Conservation (phyloP, 2,329 filamentous ascomycete species). For the Cercospora sesami region DNA sequence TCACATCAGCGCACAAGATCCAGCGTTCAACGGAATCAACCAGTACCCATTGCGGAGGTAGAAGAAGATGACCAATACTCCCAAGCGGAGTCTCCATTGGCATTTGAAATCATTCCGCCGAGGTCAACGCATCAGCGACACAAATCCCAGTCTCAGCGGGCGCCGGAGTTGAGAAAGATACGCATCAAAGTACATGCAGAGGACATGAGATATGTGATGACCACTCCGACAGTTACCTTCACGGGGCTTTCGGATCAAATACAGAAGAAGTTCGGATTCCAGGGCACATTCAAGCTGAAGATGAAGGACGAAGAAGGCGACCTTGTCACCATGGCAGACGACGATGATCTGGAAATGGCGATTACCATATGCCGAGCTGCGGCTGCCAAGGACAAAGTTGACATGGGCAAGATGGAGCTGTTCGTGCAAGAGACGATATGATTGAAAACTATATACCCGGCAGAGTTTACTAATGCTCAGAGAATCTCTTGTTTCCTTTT, state of each 20-base stretch:
- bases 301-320: constrained; percentile 84
- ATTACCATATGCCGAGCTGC: constrained; percentile 62
- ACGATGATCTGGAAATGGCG: constrained; percentile 92
- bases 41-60: constrained; percentile 75
- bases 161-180: constrained; percentile 69
- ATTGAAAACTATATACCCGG: constrained; percentile 8
- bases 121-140: constrained; percentile 40
- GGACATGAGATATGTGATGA: constrained; percentile 91
- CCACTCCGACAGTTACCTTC: constrained; percentile 71
- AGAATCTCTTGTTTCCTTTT: constrained; percentile 1
- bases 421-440: constrained; percentile 35
- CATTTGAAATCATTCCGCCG: constrained; percentile 60
- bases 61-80: constrained; percentile 54
- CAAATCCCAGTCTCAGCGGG: constrained; percentile 52
- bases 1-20: constrained; percentile 36
- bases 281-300: constrained; percentile 79
- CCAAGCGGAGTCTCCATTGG: constrained; percentile 41
- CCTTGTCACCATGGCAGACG: constrained; percentile 95
- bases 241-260: constrained; percentile 76
- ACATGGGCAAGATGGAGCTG: constrained; percentile 94
- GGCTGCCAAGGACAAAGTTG: constrained; percentile 70
- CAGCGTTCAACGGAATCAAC: constrained; percentile 45
- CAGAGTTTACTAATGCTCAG: neutral
- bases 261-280: constrained; percentile 79
- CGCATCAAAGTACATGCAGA: constrained; percentile 89